Conservation (phyloP, 352 stramenopile species). For the Stramenopiles sp. region DNA sequence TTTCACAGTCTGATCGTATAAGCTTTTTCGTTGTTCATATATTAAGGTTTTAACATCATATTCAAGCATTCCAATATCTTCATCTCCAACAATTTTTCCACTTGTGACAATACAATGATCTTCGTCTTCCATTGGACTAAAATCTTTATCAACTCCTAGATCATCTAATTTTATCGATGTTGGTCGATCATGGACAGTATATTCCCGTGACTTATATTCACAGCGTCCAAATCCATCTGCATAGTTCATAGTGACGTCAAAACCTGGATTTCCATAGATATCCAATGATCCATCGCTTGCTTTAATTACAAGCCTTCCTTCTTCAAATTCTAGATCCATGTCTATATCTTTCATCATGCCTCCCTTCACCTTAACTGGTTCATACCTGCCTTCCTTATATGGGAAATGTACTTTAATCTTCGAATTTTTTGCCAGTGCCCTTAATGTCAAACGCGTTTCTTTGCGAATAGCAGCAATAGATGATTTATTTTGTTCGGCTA, state of each 20-base stretch:
- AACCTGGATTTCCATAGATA: not conserved
- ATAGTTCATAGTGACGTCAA: not conserved
- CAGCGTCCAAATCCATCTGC: not conserved
- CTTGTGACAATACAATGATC: constrained; percentile 3
- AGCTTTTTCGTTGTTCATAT: not conserved
- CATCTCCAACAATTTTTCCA: not conserved
- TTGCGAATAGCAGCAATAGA: not conserved
- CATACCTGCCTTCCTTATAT: not conserved
- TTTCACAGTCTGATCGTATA: not conserved
- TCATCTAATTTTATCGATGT: not conserved
- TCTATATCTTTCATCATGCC: not conserved
- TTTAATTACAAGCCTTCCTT: not conserved
- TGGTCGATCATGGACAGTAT: not conserved
- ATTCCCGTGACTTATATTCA: not conserved
- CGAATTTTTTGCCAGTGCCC: not conserved
- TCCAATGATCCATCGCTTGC: not conserved
- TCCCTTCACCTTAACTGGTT: not conserved
- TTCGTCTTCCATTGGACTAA: constrained; percentile 1
- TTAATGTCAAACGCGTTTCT: not conserved
- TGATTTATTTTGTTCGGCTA: not conserved
- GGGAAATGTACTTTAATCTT: not conserved
- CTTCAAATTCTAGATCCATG: constrained; percentile 4
- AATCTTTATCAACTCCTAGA: not conserved
- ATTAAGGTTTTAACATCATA: not conserved
- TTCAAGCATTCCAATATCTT: not conserved